Percentiles rank a stretch among this genome's conserved stretches.
These are phyloP conservation scores for Kregervanrija fluxuum DNA, from an alignment of 805 yeast species.

Conservation along the genomic window DNA sequence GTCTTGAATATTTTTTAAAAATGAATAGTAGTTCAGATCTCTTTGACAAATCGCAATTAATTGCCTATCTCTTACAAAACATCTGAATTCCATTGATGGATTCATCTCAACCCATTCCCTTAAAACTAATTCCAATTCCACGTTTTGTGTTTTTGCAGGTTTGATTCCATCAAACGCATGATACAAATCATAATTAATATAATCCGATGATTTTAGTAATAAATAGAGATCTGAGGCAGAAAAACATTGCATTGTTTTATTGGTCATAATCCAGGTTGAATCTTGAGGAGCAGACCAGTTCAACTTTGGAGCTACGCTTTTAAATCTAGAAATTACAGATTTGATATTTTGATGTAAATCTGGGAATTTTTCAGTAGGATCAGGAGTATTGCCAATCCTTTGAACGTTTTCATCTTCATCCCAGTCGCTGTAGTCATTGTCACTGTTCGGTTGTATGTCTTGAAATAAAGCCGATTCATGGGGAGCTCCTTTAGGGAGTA, in stretches of 20 bases:
- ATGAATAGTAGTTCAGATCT: conserved; percentile 78
- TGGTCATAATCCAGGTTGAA: conserved; percentile 83
- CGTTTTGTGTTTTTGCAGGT: conserved; percentile 11
- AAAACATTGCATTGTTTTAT: conserved; percentile 66
- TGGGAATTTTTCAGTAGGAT: conserved; percentile 46
- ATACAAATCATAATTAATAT: conserved; percentile 76
- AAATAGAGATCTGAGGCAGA: conserved; percentile 71
- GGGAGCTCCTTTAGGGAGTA: conserved; percentile 42
- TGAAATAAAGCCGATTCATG: conserved; percentile 26
- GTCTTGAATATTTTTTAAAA: conserved; percentile 45
- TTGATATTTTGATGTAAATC: conserved; percentile 53
- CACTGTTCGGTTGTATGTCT: conserved; percentile 35
- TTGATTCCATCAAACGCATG: conserved; percentile 52
- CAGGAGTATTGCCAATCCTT: conserved; percentile 8
- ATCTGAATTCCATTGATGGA: conserved; percentile 88
- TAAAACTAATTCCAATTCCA: conserved; percentile 59
- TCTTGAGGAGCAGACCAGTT: conserved; percentile 98
- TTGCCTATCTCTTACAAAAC: conserved; percentile 60
- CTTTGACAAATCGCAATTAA: conserved; percentile 78
- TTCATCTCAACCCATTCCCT: conserved; percentile 78
- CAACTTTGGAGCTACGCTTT: conserved; percentile 75
- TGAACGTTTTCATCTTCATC: conserved; percentile 38
- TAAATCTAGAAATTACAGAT: conserved; percentile 38
- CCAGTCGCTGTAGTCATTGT: conserved; percentile 73
- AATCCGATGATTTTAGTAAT: conserved; percentile 79